phyloP scores from a whole-genome alignment of 2,329 filamentous ascomycete genomes.

The Mollisia scopiformis region DNA sequence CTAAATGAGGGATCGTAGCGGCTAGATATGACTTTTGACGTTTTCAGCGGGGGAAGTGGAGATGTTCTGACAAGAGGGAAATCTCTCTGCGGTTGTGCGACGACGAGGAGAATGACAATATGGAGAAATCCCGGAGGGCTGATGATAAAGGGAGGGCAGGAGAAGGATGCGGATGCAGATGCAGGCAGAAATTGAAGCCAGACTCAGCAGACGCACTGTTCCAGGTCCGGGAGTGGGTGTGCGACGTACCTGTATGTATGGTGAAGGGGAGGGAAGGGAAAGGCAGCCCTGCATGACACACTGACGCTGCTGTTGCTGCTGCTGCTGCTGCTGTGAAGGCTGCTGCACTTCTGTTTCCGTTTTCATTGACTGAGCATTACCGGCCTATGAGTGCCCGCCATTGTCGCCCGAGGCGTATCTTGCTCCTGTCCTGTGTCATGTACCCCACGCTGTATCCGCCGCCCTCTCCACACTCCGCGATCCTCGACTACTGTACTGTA shows the following conservation, averaged over 20 bases:
- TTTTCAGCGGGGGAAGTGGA: neutral
- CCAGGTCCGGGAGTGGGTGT: neutral
- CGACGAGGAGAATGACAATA: neutral
- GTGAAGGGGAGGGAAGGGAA: neutral
- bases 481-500: constrained; percentile 1
- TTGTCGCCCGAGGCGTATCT: neutral
- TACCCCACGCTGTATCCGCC: neutral
- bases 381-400: neutral
- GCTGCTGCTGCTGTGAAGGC: no score
- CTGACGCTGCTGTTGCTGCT: neutral
- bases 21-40: neutral
- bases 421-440: neutral
- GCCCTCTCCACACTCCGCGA: neutral
- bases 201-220: neutral
- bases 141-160: no score
- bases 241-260: neutral
- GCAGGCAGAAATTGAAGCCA: neutral
- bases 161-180: neutral
- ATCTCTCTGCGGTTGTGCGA: neutral
- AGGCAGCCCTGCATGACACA: neutral
- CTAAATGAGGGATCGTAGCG: neutral
- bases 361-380: neutral
- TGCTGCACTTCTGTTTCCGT: no score
- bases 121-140: neutral
- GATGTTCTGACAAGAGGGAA: neutral